Conservation (phyloP, 441 rosid genomes). For the Manihot esculenta region DNA sequence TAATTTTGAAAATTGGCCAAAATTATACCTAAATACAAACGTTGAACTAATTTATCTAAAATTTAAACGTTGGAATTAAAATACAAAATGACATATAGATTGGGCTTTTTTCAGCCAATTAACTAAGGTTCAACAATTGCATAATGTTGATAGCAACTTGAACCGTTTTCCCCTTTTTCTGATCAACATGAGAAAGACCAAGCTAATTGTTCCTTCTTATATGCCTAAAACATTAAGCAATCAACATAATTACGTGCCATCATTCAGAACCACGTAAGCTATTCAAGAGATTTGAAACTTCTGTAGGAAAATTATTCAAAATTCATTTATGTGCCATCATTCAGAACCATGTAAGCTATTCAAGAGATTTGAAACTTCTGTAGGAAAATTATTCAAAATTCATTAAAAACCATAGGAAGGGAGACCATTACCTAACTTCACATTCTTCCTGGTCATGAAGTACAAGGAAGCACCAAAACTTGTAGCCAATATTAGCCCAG, state of each 20-base stretch:
- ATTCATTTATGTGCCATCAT: too few species aligned
- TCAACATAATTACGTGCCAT: too few species aligned
- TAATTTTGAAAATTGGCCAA: too few species aligned
- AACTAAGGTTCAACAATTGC: background rate
- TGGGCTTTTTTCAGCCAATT: too few species aligned
- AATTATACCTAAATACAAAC: too few species aligned
- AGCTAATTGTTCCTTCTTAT: background rate
- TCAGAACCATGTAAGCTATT: background rate
- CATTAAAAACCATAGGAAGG: background rate
- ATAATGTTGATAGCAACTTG: background rate
- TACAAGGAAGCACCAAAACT: constrained; percentile 93
- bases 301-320: too few species aligned
- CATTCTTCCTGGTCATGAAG: constrained; percentile 81
- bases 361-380: constrained; percentile 1
- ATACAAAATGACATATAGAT: too few species aligned
- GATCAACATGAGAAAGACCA: background rate
- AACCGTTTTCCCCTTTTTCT: background rate
- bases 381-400: background rate
- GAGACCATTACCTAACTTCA: constrained; percentile 66
- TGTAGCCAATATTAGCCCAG: constrained; percentile 71
- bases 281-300: too few species aligned
- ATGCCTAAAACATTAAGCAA: background rate
- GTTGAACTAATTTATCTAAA: too few species aligned
- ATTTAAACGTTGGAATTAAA: too few species aligned
- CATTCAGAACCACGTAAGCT: too few species aligned